Evolutionary conservation across 2,329 filamentous ascomycete genomes (phyloP).

Genomic region (Teratosphaeria nubilosa): DNA sequence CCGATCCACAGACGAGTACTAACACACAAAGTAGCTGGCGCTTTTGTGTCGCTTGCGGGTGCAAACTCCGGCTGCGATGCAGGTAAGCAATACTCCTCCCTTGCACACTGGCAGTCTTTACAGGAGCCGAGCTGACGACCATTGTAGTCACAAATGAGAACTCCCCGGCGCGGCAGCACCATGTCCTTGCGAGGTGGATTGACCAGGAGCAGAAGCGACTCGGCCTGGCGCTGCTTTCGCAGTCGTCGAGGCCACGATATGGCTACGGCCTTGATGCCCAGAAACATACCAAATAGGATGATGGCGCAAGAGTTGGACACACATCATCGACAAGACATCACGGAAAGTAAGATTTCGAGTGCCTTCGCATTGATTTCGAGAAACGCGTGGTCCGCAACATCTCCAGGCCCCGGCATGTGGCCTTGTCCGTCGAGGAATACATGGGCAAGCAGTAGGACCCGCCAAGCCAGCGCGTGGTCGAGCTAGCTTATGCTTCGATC

Average conservation of each 20-base stretch:
- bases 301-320: background rate
- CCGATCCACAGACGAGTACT: background rate
- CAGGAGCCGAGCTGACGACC: background rate
- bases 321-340: background rate
- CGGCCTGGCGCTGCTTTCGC: background rate
- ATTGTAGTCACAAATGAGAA: background rate
- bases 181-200: background rate
- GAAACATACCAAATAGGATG: background rate
- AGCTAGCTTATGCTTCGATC: background rate
- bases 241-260: background rate
- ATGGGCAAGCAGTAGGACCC: background rate
- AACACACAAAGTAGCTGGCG: background rate
- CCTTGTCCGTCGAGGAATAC: background rate
- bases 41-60: background rate
- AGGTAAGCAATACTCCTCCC: background rate
- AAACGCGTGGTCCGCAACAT: background rate
- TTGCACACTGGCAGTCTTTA: background rate
- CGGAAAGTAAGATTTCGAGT: background rate
- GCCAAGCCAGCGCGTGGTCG: background rate
- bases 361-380: background rate
- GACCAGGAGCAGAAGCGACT: background rate
- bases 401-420: background rate
- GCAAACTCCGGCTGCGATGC: background rate
- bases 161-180: background rate
- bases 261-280: background rate